Conservation (phyloP, 768 basidiomycete species). For the Exidia glandulosa region DNA sequence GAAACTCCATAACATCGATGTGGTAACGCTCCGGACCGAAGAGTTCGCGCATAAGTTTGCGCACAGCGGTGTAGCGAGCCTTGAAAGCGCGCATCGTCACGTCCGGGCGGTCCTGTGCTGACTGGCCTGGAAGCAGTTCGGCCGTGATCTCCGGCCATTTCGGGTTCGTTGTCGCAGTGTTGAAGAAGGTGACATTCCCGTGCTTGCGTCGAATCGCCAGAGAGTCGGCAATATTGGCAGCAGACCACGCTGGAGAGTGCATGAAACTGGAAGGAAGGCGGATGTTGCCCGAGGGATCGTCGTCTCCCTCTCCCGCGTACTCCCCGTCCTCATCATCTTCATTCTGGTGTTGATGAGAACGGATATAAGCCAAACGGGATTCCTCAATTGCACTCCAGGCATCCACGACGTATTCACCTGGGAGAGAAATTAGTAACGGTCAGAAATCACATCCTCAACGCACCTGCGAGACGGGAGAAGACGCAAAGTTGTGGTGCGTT, state of each 20-base stretch:
- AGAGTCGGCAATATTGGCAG: slow-evolving; percentile 1
- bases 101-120: slow-evolving; percentile 1
- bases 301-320: neutral
- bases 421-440: neutral
- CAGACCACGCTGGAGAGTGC: neutral
- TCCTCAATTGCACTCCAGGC: neutral
- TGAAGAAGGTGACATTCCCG: slow-evolving; percentile 4
- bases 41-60: slow-evolving; percentile 1
- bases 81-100: neutral
- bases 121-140: slow-evolving; percentile 5
- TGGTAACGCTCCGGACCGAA: neutral
- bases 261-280: slow-evolving; percentile 2
- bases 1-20: slow-evolving; percentile 9
- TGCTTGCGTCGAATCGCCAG: slow-evolving; percentile 1
- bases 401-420: neutral
- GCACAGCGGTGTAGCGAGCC: neutral
- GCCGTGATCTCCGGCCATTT: slow-evolving; percentile 8
- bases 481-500: neutral
- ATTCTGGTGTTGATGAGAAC: neutral
- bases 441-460: neutral
- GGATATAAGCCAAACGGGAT: neutral
- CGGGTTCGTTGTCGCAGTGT: slow-evolving; percentile 7
- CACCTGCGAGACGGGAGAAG: neutral
- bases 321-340: neutral
- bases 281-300: neutral